Evolutionary conservation across 1,284 basidiomycete genomes (phyloP), one percentile per base, ranked within the genome.

Genomic region (Tausonia pullulans): DNA sequence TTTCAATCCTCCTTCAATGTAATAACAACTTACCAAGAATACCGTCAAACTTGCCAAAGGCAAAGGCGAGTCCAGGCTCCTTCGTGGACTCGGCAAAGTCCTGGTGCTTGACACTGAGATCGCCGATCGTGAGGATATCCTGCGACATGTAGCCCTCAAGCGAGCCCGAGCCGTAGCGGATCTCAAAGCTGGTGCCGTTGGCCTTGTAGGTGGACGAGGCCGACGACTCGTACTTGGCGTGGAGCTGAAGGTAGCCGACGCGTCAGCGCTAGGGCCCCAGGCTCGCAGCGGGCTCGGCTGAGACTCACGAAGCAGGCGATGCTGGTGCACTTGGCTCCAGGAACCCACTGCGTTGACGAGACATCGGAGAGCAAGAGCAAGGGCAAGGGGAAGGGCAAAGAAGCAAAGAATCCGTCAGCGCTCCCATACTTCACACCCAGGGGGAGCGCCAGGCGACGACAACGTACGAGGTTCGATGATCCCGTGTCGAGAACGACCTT

Each of bases 81-180:
- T 90, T 90, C 68, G 87, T 90, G 2, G 94, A 92, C 79, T 98
- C 96, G 52, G 94, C 96, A 75, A 99, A 99, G 75, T 94, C 87
- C 75, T 91, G 88, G 40, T 80, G 72, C 72, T 81, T 81, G 76
- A 99, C 83, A 44, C 74, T 76, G 60, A 99, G 76, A 76, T 96
- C 96, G 62, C 91, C 92, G 69, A 99, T 95, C 41, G 74, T 76
- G 66, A 98, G 78, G 6, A 76, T 77, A 74, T 99, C 96, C 69
- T 86, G 84, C 27, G 93, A 97, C 67, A 98, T 89, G 72, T 88
- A 92, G 69, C 96, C 96, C 76, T 97, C 88, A 84, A 99, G 92
- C 10, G 93, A 93, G 43, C 96, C 96, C 50, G 91, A 90, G 11
- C 96, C 96, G 74, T 99, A 99, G 70, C 86, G 88, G 72, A 99